Evolutionary conservation across 73 alveolate species (phyloP), one percentile per base, ranked within the genome.

Genomic region (Diophrys appendiculata): DNA sequence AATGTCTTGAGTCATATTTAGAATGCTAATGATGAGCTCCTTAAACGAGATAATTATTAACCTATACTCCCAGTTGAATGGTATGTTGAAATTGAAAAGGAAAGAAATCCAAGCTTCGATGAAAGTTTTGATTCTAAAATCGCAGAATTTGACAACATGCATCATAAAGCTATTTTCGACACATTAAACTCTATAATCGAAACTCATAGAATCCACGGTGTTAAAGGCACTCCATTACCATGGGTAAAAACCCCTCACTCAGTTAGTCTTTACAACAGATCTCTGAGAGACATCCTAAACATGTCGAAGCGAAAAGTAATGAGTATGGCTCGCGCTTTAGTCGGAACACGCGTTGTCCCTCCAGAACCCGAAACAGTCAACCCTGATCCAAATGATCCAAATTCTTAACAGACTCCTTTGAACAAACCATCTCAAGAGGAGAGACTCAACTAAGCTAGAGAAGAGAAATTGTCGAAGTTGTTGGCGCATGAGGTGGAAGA

Each of bases 21-120:
- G 25, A 23, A 27, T 11, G 28, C 71, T 60, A 31, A 23, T 3
- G 71, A 60, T 11, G 71, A 60, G 33, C 13, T 2, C 13, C 71
- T 60, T 60, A 23, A 23, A 11, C 71, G 25, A 60, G 71, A 3
- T 68, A 68, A 43, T 79, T n/a, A n/a, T n/a, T n/a, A n/a, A n/a
- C n/a, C 88, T 23, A 81, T 79, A 43, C 60, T 79, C 65, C 88
- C 88, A 35, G 88, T 79, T 8, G 88, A 79, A 52, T 33, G 33
- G 53, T 79, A 79, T 52, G 75, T 79, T 2, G 81, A 79, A 33
- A 27, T 79, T 11, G 88, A 79, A 52, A 68, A 75, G 31, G 54
- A 79, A 27, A 68, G 71, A 11, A 13, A 23, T 2, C 31, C 71
- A 27, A 3, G 28, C 2, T 31, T 23, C 28, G 5, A 60, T 11